These are phyloP conservation scores for Arthroderma sp. DNA, from an alignment of 2,329 filamentous ascomycete genomes.

Conservation along the genomic window DNA sequence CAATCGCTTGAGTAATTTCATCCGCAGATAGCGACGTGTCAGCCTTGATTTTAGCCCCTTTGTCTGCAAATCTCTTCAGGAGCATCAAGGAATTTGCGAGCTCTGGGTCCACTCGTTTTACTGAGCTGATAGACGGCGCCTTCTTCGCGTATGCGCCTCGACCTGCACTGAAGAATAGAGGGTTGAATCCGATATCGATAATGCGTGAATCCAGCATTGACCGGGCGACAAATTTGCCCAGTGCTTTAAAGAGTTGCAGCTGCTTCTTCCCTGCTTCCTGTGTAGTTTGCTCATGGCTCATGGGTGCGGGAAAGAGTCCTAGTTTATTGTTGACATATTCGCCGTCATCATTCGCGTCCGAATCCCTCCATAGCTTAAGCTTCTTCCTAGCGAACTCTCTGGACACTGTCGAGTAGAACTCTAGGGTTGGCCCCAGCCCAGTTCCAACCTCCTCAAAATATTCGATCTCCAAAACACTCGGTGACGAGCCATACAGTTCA, in stretches of 20 bases:
- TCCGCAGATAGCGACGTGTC: constrained; percentile 52
- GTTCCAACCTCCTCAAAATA: constrained; percentile 99
- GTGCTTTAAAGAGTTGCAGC: constrained; percentile 76
- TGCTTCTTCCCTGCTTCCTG: constrained; percentile 76
- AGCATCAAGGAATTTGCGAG: constrained; percentile 75
- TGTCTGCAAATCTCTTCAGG: constrained; percentile 73
- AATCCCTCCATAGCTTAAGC: constrained; percentile 90
- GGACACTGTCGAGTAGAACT: constrained; percentile 96
- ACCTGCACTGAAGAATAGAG: constrained; percentile 91
- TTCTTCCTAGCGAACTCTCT: constrained; percentile 97
- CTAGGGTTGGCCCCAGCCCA: constrained; percentile 83
- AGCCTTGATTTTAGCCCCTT: constrained; percentile 71
- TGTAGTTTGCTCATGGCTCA: constrained; percentile 63
- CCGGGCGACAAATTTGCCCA: constrained; percentile 93
- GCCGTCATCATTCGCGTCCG: constrained; percentile 56
- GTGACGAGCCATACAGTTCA: constrained; percentile 94
- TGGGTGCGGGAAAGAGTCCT: constrained; percentile 82
- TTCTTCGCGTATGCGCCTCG: constrained; percentile 52
- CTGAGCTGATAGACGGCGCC: constrained; percentile 72
- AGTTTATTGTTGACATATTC: constrained; percentile 76
- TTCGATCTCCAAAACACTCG: constrained; percentile 91
- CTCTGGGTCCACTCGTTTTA: constrained; percentile 78
- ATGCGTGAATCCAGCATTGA: constrained; percentile 98
- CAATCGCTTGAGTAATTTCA: constrained; percentile 59
- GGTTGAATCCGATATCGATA: constrained; percentile 94